Conservation (phyloP, 768 basidiomycete genomes). For the Xerocomellus amylosporus region DNA sequence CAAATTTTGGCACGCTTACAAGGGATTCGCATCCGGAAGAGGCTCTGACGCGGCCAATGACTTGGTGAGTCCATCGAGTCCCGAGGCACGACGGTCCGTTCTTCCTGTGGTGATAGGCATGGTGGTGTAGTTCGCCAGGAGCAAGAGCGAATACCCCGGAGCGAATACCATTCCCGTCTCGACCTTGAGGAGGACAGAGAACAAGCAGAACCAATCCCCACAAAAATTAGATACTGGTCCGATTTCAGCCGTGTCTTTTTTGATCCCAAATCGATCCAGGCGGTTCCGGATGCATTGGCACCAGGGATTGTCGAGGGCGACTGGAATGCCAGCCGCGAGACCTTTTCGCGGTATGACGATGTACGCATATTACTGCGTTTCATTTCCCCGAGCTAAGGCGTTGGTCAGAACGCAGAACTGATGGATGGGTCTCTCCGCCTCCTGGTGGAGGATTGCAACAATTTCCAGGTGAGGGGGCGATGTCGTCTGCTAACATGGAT, state of each 20-base stretch:
- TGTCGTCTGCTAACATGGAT: not conserved
- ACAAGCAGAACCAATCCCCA: slow-evolving; percentile 7
- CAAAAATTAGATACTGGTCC: slow-evolving; percentile 46
- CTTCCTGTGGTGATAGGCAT: slow-evolving; percentile 38
- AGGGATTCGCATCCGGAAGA: slow-evolving; percentile 37
- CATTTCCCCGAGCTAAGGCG: not conserved
- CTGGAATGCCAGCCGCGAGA: slow-evolving; percentile 54
- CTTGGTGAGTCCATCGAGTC: slow-evolving; percentile 16
- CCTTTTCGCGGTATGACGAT: slow-evolving; percentile 53
- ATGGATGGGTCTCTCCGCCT: slow-evolving; percentile 68
- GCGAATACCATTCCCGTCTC: slow-evolving; percentile 51
- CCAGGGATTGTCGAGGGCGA: slow-evolving; percentile 49
- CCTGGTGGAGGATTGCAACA: slow-evolving; percentile 73
- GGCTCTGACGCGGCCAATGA: slow-evolving; percentile 13
- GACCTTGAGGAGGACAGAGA: slow-evolving; percentile 26
- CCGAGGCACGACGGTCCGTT: not conserved
- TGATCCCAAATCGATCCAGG: slow-evolving; percentile 62
- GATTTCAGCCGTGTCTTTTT: slow-evolving; percentile 55
- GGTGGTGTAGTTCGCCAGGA: slow-evolving; percentile 48
- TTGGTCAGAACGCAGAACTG: slow-evolving; percentile 51
- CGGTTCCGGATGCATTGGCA: slow-evolving; percentile 47
- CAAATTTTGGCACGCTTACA: slow-evolving; percentile 62
- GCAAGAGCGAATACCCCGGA: slow-evolving; percentile 51
- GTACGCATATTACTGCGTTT: slow-evolving; percentile 35
- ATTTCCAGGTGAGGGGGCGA: slow-evolving; percentile 53